A percentile compares a stretch with the other conserved stretches of the same genome.
These are phyloP conservation scores for Nigrograna mackinnonii DNA, from an alignment of 2,329 filamentous ascomycete species.

Conservation along the genomic window DNA sequence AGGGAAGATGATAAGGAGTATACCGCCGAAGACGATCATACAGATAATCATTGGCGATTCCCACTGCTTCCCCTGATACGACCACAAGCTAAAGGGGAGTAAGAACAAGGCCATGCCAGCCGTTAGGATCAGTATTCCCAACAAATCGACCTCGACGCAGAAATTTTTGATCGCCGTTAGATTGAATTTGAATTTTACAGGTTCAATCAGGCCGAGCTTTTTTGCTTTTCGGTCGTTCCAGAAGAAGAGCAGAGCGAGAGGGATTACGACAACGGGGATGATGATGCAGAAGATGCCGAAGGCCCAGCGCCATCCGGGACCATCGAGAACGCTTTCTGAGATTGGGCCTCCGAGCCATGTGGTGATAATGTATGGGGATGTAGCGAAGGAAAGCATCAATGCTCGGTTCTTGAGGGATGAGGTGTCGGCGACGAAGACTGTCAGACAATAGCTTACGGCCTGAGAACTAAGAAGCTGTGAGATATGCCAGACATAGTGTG, in stretches of 20 bases:
- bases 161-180: slow-evolving; percentile 56
- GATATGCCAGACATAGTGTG: background rate
- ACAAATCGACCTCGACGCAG: slow-evolving; percentile 63
- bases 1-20: slow-evolving; percentile 36
- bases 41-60: slow-evolving; percentile 35
- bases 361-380: background rate
- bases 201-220: slow-evolving; percentile 53
- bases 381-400: slow-evolving; percentile 1
- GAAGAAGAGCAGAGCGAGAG: slow-evolving; percentile 60
- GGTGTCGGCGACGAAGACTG: slow-evolving; percentile 69
- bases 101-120: slow-evolving; percentile 66
- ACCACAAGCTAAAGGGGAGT: slow-evolving; percentile 65
- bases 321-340: slow-evolving; percentile 57
- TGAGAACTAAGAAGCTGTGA: background rate
- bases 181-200: slow-evolving; percentile 45
- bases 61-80: slow-evolving; percentile 33
- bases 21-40: slow-evolving; percentile 38
- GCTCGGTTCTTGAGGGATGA: slow-evolving; percentile 56
- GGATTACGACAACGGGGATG: slow-evolving; percentile 62
- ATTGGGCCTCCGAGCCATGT: slow-evolving; percentile 63
- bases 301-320: slow-evolving; percentile 66
- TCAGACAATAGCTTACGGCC: slow-evolving; percentile 54
- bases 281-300: slow-evolving; percentile 69
- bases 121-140: slow-evolving; percentile 64
- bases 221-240: slow-evolving; percentile 63